Evolutionary conservation across 768 basidiomycete species (phyloP), one percentile per base, ranked within the genome.

Genomic region (Termitomyces heimii): DNA sequence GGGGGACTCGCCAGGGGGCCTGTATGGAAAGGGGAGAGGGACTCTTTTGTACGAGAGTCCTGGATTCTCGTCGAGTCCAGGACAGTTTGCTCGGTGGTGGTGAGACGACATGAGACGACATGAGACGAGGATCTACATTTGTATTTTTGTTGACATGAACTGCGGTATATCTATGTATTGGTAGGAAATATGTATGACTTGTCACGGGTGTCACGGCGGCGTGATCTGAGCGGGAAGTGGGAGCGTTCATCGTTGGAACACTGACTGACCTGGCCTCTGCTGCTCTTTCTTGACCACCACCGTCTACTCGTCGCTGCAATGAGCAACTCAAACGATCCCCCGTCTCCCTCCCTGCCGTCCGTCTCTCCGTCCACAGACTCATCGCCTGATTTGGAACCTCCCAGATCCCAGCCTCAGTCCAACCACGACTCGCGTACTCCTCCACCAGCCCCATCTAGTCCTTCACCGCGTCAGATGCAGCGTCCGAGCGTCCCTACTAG

Each of bases 41-140:
- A 68, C 73, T 1, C 64, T 87, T 60, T 65, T 91, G 63, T 92
- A 89, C 62, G 85, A 89, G 60, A 90, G 88, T 67, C 89, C 89
- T n/a, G 84, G 80, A 48, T 59, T 77, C 58, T 63, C 77, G 46
- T 71, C 69, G 47, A 85, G 83, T 63, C 84, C 85, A 1, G 78
- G 77, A 20, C 78, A 78, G 63, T 78, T 78, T 67, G 71, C 75
- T 18, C 70, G 75, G 54, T 82, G 79, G 81, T 82, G 75, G 74
- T 83, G 65, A 77, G 9, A 10, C 44, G 44, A 45, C 44, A 3
- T 26, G 55, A 57, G 22, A 40, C 42, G 45, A 42, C 40, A 5
- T 13, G 40, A 45, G 43, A 22, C 20, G 16, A 51, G 16, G 28
- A 39, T 48, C 29, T 48, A 48, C 22, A 35, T 9, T 37, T 34